phyloP scores from a whole-genome alignment of 2,329 filamentous ascomycete genomes.

The Calonectria ilicicola region DNA sequence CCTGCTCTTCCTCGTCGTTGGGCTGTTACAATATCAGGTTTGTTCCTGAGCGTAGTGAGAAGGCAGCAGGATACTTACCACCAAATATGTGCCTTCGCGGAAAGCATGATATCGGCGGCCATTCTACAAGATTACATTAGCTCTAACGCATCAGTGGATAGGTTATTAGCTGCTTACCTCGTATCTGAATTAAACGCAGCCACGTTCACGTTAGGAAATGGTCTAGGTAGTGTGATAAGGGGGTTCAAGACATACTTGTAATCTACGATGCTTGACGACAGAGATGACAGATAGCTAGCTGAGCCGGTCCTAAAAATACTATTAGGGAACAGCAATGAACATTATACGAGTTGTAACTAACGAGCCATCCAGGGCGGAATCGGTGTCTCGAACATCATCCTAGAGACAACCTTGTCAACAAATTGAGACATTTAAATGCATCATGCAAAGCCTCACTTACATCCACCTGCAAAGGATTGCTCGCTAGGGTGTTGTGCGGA shows the following conservation, averaged over 20 bases:
- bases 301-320: background rate
- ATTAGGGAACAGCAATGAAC: background rate
- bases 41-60: background rate
- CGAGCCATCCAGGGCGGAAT: slow-evolving; percentile 7
- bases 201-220: background rate
- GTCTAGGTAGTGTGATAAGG: too few relatives aligned
- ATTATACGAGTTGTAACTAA: background rate
- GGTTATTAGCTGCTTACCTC: background rate
- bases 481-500: background rate
- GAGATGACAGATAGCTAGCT: background rate
- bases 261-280: slow-evolving; percentile 4
- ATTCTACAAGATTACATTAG: background rate
- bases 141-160: background rate
- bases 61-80: background rate
- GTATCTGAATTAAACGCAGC: background rate
- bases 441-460: background rate
- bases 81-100: slow-evolving; percentile 18
- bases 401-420: background rate
- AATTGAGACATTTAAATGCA: background rate
- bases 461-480: background rate
- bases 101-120: slow-evolving; percentile 21
- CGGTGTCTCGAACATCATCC: slow-evolving; percentile 1
- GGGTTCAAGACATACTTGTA: slow-evolving; percentile 3
- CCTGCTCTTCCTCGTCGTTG: slow-evolving; percentile 23
- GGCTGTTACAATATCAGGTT: background rate